Conservation (phyloP, 129 eudicot genomes). For the Calendula officinalis region DNA sequence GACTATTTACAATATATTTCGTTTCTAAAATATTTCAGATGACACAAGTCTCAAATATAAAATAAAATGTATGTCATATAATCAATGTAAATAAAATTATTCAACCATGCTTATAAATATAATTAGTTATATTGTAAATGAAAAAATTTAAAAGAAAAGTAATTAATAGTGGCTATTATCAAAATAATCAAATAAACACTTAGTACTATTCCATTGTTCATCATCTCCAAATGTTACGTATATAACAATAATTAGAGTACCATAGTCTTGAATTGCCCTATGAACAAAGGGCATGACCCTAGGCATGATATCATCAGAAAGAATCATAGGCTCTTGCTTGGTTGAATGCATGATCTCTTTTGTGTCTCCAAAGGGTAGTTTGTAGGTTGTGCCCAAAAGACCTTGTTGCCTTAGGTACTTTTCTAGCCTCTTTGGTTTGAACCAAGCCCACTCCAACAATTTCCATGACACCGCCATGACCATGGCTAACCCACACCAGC, state of each 20-base stretch:
- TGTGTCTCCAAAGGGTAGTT: slow-evolving; percentile 32
- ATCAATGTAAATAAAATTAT: too few relatives aligned
- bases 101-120: too few relatives aligned
- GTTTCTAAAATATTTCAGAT: too few relatives aligned
- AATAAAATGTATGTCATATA: too few relatives aligned
- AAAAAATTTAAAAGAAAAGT: too few relatives aligned
- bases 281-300: slow-evolving; percentile 34
- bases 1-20: too few relatives aligned
- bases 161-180: too few relatives aligned
- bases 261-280: slow-evolving; percentile 24
- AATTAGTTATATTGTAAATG: too few relatives aligned
- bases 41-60: too few relatives aligned
- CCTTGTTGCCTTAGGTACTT: slow-evolving; percentile 33
- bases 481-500: slow-evolving; percentile 27
- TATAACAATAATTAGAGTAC: slow-evolving; percentile 9
- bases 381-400: slow-evolving; percentile 28
- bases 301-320: slow-evolving; percentile 36
- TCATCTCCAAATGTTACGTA: too few relatives aligned
- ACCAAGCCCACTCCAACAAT: slow-evolving; percentile 32
- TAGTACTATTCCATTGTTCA: too few relatives aligned
- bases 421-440: slow-evolving; percentile 36
- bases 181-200: too few relatives aligned
- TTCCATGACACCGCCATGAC: slow-evolving; percentile 32
- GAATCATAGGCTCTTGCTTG: slow-evolving; percentile 26
- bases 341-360: slow-evolving; percentile 26